Evolutionary conservation across 371 early-diverging fungal species (phyloP).

Genomic region (Rhizopus sp.): DNA sequence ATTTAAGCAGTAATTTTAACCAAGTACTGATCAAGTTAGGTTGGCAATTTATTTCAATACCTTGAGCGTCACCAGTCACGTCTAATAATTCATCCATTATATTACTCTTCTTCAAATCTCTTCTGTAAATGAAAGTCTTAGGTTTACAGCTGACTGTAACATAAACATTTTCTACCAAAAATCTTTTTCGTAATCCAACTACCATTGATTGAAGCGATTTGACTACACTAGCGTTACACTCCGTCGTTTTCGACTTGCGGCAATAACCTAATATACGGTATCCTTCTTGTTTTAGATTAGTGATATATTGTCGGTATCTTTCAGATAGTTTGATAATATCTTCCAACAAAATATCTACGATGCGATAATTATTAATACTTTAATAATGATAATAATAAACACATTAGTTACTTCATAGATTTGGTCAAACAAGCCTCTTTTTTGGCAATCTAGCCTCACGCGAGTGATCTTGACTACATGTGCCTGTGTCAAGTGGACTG

Average conservation of each 20-base stretch:
- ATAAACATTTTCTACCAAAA: slow-evolving; percentile 14
- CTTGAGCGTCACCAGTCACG: slow-evolving; percentile 19
- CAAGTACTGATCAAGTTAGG: too few relatives aligned
- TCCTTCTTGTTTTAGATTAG: neutral
- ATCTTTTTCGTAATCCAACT: slow-evolving; percentile 12
- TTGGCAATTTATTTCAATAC: too few relatives aligned
- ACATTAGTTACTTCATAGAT: too few relatives aligned
- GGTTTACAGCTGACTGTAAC: slow-evolving; percentile 15
- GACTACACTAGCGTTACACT: neutral
- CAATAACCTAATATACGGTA: too few relatives aligned
- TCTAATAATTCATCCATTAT: slow-evolving; percentile 14
- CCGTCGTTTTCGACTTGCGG: neutral
- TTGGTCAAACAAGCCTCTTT: too few relatives aligned
- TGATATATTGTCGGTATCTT: neutral
- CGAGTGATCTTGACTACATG: neutral
- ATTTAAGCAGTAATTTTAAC: too few relatives aligned
- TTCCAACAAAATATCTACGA: slow-evolving; percentile 5
- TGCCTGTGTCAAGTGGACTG: too few relatives aligned
- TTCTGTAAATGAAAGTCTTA: slow-evolving; percentile 11
- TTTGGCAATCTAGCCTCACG: too few relatives aligned
- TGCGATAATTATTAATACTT: slow-evolving; percentile 10
- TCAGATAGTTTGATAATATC: slow-evolving; percentile 1
- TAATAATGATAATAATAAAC: slow-evolving; percentile 9
- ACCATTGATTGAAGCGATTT: slow-evolving; percentile 16
- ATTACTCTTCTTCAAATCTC: slow-evolving; percentile 19